Conservation (phyloP, 2,329 filamentous ascomycete genomes). For the Penicillium polonicum region DNA sequence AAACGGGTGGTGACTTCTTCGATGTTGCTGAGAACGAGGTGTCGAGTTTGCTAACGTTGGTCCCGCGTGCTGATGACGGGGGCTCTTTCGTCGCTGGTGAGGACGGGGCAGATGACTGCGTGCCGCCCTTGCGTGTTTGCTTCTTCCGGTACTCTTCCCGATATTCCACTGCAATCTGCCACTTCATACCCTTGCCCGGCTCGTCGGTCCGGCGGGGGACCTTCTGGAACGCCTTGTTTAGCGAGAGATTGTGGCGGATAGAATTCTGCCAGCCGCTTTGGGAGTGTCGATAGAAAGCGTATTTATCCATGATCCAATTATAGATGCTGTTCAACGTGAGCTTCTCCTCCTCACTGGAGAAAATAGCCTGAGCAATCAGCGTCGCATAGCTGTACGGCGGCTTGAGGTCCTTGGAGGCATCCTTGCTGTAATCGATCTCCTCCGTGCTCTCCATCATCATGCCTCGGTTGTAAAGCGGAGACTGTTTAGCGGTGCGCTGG, state of each 20-base stretch:
- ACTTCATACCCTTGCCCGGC: conserved; percentile 98
- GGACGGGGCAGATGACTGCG: conserved; percentile 47
- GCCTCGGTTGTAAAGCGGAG: conserved; percentile 50
- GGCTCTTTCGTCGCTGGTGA: conserved; percentile 48
- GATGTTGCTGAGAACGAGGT: conserved; percentile 40
- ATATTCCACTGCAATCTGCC: conserved; percentile 83
- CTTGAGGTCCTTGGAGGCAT: conserved; percentile 86
- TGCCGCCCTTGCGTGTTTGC: conserved; percentile 43
- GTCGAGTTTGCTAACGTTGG: conserved; percentile 37
- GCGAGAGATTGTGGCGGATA: conserved; percentile 90
- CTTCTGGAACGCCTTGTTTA: conserved; percentile 94
- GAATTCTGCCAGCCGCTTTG: conserved; percentile 97
- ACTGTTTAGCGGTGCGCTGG: conserved; percentile 44
- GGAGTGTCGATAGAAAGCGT: conserved; percentile 86
- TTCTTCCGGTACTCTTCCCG: conserved; percentile 86
- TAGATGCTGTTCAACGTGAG: conserved; percentile 92
- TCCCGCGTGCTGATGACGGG: conserved; percentile 35
- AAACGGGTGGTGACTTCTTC: conserved; percentile 40
- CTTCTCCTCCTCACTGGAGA: conserved; percentile 81
- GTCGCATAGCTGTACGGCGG: conserved; percentile 95
- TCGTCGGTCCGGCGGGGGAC: conserved; percentile 89
- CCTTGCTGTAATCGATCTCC: conserved; percentile 63
- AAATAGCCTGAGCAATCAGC: conserved; percentile 93
- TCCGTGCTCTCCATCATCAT: conserved; percentile 56
- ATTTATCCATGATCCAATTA: conserved; percentile 84